Percentiles rank a stretch among this genome's conserved stretches.
These are phyloP conservation scores for Nadsonia starkeyi-henricii DNA, from an alignment of 1,139 yeast species.

Conservation along the genomic window DNA sequence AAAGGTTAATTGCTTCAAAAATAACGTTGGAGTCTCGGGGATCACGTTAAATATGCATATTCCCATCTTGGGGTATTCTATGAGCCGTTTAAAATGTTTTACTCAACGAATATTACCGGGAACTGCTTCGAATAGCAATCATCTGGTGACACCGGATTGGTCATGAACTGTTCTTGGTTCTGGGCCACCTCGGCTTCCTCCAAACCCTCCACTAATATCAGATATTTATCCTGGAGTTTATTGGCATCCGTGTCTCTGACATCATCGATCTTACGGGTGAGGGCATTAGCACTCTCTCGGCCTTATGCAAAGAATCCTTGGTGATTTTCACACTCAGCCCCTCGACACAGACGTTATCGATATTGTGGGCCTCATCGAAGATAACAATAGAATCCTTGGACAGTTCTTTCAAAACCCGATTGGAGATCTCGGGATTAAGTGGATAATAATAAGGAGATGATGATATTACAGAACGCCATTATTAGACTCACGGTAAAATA, in stretches of 20 bases:
- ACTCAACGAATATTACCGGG: slow-evolving; percentile 97
- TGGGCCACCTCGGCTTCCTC: slow-evolving; percentile 61
- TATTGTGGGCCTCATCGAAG: slow-evolving; percentile 96
- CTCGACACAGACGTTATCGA: slow-evolving; percentile 96
- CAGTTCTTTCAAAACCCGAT: slow-evolving; percentile 80
- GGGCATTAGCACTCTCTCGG: slow-evolving; percentile 66
- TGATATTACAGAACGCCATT: slow-evolving; percentile 89
- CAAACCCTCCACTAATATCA: slow-evolving; percentile 77
- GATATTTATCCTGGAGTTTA: slow-evolving; percentile 78
- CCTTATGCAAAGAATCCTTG: slow-evolving; percentile 70
- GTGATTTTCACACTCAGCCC: slow-evolving; percentile 78
- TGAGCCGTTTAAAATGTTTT: slow-evolving; percentile 87
- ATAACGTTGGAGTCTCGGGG: slow-evolving; percentile 90
- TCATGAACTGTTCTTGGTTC: slow-evolving; percentile 70
- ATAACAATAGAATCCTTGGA: slow-evolving; percentile 89
- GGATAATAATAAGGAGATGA: slow-evolving; percentile 93
- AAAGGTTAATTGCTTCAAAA: slow-evolving; percentile 79
- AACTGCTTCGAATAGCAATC: slow-evolving; percentile 83
- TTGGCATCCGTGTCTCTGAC: slow-evolving; percentile 73
- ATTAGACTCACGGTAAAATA: slow-evolving; percentile 95
- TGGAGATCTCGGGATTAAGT: slow-evolving; percentile 93
- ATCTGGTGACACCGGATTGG: slow-evolving; percentile 75
- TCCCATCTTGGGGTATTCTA: slow-evolving; percentile 88
- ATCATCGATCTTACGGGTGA: slow-evolving; percentile 63
- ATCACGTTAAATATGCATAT: slow-evolving; percentile 96